Evolutionary conservation across 2,329 filamentous ascomycete species (phyloP).

Genomic region (Chrysoporthe austroafricana): DNA sequence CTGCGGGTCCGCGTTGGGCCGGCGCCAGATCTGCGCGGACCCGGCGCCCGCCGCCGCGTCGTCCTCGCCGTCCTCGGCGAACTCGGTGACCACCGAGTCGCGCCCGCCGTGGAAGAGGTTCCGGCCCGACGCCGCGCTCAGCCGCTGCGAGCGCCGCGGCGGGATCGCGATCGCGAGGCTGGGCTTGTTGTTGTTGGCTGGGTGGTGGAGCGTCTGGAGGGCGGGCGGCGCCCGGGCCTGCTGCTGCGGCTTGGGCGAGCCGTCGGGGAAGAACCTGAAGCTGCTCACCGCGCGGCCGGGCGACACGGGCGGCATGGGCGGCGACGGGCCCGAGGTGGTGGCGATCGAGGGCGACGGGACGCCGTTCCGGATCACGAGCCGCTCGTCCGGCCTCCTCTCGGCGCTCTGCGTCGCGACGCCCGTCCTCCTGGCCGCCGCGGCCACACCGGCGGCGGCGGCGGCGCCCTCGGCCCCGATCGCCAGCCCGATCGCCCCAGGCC

Average conservation of each 20-base stretch:
- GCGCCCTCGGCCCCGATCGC: conserved; percentile 45
- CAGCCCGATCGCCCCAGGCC: conserved; percentile 47
- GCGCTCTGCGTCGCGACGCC: conserved; percentile 13
- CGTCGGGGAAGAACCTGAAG: conserved; percentile 23
- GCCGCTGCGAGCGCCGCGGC: conserved; percentile 14
- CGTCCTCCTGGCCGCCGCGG: not conserved
- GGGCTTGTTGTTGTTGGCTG: conserved; percentile 42
- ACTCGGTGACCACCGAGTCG: conserved; percentile 55
- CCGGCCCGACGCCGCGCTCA: conserved; percentile 19
- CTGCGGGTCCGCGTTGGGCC: conserved; percentile 49
- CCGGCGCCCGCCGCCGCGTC: conserved; percentile 35
- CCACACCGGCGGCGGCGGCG: not conserved
- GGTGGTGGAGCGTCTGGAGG: conserved; percentile 27
- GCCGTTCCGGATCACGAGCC: conserved; percentile 11
- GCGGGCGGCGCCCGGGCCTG: conserved; percentile 25
- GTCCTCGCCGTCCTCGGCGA: conserved; percentile 54
- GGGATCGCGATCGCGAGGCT: conserved; percentile 47
- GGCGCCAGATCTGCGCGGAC: conserved; percentile 53
- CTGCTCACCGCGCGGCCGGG: conserved; percentile 16
- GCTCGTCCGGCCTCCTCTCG: conserved; percentile 26
- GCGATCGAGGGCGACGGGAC: no score
- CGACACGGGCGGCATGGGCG: conserved; percentile 21
- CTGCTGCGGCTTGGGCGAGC: conserved; percentile 7
- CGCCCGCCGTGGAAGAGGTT: conserved; percentile 33
- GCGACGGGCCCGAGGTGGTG: not conserved